Percentiles rank a stretch among this genome's conserved stretches.
Conservation (phyloP, 2,329 filamentous ascomycete species). For the Aspergillus brunneoviolaceus region DNA sequence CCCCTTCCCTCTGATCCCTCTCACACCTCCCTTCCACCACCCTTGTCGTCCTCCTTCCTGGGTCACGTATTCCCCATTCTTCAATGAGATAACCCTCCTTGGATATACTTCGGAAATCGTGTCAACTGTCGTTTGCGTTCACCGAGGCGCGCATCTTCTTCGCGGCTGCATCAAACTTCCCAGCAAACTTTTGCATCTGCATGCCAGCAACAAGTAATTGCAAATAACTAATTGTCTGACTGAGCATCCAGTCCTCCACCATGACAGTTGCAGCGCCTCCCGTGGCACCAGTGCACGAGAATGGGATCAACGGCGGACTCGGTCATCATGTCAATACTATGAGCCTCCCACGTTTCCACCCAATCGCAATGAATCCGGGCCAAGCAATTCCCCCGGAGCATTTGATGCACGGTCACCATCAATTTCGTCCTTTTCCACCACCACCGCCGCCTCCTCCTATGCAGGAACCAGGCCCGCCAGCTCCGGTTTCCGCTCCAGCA, state of each 20-base stretch:
- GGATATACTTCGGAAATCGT: neutral
- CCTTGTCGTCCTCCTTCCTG: neutral
- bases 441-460: constrained; percentile 27
- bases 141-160: neutral
- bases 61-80: neutral
- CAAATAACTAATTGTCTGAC: constrained; percentile 13
- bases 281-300: constrained; percentile 36
- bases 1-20: constrained; percentile 5
- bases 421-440: constrained; percentile 30
- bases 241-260: constrained; percentile 15
- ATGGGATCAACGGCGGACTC: constrained; percentile 29
- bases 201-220: constrained; percentile 5
- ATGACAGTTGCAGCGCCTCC: constrained; percentile 40
- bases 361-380: constrained; percentile 43
- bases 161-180: neutral
- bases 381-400: constrained; percentile 34
- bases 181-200: constrained; percentile 8
- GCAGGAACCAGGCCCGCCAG: constrained; percentile 30
- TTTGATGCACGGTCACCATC: constrained; percentile 34
- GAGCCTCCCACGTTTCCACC: constrained; percentile 39
- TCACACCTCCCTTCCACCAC: neutral
- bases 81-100: neutral
- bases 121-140: neutral
- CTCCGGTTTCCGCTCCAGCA: constrained; percentile 13
- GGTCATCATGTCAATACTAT: constrained; percentile 29